Evolutionary conservation across 176 grass and related monocot genomes (phyloP).

Genomic region (Aechmea fasciata): DNA sequence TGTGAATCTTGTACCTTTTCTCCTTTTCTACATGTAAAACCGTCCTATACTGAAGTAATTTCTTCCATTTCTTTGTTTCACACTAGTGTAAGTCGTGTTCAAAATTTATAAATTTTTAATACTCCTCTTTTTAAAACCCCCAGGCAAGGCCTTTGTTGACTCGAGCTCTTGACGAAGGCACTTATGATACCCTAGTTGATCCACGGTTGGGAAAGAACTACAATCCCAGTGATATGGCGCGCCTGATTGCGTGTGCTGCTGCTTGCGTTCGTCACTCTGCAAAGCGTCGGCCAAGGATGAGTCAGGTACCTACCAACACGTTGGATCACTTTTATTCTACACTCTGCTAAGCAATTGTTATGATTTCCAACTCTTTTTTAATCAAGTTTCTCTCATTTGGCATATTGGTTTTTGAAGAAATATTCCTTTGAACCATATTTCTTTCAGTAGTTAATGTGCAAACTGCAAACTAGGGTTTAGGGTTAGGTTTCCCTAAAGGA

Average conservation of each 20-base stretch:
- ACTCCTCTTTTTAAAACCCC: background rate
- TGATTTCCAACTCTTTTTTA: background rate
- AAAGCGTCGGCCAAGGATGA: constrained; percentile 66
- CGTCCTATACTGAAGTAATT: too few relatives aligned
- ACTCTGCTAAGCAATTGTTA: background rate
- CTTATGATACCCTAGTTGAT: constrained; percentile 69
- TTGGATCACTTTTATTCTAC: background rate
- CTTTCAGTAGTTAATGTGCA: too few relatives aligned
- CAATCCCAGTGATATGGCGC: constrained; percentile 58
- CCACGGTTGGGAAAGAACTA: constrained; percentile 45
- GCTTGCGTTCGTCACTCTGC: constrained; percentile 80
- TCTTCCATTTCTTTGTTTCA: background rate
- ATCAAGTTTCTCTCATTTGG: background rate
- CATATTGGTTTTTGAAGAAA: too few relatives aligned
- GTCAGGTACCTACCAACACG: constrained; percentile 41
- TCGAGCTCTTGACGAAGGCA: constrained; percentile 52
- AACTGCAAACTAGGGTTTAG: too few relatives aligned
- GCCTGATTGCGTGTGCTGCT: constrained; percentile 88
- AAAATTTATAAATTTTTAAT: background rate
- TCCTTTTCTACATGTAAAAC: background rate
- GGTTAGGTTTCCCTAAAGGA: too few relatives aligned
- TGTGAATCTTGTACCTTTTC: background rate
- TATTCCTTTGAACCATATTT: too few relatives aligned
- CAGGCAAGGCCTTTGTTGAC: constrained; percentile 86
- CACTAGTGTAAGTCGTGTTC: background rate